Evolutionary conservation across 176 grass and related monocot species (phyloP).

Genomic region (Panicum miliaceum): DNA sequence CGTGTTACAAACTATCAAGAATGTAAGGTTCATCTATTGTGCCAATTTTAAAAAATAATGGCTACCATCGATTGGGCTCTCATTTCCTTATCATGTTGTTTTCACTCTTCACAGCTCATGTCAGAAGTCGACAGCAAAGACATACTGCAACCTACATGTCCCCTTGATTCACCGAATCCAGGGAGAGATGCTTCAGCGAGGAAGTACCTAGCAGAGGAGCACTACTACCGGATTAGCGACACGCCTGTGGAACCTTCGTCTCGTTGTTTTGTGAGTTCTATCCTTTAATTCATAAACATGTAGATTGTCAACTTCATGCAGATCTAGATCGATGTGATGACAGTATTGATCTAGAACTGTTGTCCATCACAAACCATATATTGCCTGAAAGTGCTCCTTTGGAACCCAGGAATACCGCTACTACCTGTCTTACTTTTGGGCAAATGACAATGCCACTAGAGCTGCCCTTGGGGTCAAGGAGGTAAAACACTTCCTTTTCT

Average conservation of each 20-base stretch:
- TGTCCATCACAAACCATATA: slow-evolving; percentile 6
- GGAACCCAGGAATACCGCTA: slow-evolving; percentile 40
- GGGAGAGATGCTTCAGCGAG: neutral
- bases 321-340: neutral
- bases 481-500: slow-evolving; percentile 32
- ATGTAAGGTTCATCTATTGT: neutral
- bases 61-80: too few relatives aligned
- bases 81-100: neutral
- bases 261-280: neutral
- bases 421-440: slow-evolving; percentile 53
- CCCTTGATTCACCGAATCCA: neutral
- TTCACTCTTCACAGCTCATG: neutral
- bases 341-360: too few relatives aligned
- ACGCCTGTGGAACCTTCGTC: neutral
- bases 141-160: neutral
- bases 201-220: neutral
- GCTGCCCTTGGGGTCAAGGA: slow-evolving; percentile 52
- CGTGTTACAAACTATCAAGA: neutral
- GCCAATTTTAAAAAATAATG: too few relatives aligned
- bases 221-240: neutral
- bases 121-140: neutral
- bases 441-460: slow-evolving; percentile 46
- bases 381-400: neutral
- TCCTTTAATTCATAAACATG: neutral
- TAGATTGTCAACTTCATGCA: neutral